Evolutionary conservation across 441 rosid genomes (phyloP), one percentile per base, ranked within the genome.

Genomic region (Kokia cookei): DNA sequence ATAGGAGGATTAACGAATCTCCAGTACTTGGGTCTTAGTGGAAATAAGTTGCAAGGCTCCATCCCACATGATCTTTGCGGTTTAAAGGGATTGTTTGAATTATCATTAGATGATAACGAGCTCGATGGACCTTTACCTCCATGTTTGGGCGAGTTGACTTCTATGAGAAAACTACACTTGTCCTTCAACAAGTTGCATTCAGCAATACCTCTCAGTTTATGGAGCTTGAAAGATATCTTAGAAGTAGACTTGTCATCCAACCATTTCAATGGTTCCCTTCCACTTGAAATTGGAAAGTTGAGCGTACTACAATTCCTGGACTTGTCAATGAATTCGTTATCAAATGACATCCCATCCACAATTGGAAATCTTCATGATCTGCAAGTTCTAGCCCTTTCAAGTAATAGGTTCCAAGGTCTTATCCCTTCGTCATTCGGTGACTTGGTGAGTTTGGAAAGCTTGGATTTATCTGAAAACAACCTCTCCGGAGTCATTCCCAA

Each of bases 171-270:
- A 9, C 22, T 75, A 0, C 0, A 1, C 1, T 15, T 75, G 45
- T 7, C 1, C 32, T 69, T 42, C 64, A 70, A 76, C 65, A 70
- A 51, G 5, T 42, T 70, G 11, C n/a, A 13, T 62, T 76, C 70
- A 0, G 0, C 5, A 1, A 70, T 76, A 40, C 79, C 79, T 9
- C 54, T 4, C 2, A 62, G 14, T n/a, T 45, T 71, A 11, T 76
- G 79, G 75, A 71, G 65, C 63, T 70, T 70, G 22, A 3, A 5
- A 24, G 8, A 62, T 64, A 40, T 70, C 37, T 27, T 54, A 62
- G 1, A n/a, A 11, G 4, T 76, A 43, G 48, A 63, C 71, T 13
- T 70, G 55, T 70, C 78, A 3, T 69, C 64, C 24, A 73, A 73
- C 29, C 1, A 19, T 35, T 48, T 73, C 4, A 54, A 37, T 0